Evolutionary conservation across 2,329 filamentous ascomycete species (phyloP).

Genomic region (Ophiostoma himal-ulmi): DNA sequence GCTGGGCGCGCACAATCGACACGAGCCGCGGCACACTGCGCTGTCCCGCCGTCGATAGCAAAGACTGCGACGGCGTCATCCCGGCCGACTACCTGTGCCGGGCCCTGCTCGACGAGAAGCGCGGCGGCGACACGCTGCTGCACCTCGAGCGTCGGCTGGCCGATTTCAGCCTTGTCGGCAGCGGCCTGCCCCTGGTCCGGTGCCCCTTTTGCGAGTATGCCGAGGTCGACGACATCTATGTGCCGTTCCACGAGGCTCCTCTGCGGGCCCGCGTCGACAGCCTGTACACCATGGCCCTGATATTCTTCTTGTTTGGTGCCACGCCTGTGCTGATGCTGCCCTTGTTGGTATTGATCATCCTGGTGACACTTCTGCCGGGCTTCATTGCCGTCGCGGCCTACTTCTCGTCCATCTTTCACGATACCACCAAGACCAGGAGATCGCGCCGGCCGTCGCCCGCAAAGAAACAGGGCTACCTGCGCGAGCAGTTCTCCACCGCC

Average conservation of each 20-base stretch:
- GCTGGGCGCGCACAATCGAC: constrained; percentile 78
- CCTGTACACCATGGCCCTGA: constrained; percentile 44
- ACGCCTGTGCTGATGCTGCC: constrained; percentile 53
- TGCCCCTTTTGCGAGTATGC: constrained; percentile 92
- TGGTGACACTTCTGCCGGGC: constrained; percentile 38
- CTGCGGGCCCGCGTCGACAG: constrained; percentile 53
- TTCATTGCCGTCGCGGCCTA: constrained; percentile 33
- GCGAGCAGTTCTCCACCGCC: constrained; percentile 51
- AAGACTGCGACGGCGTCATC: constrained; percentile 70
- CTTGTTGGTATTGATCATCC: constrained; percentile 37
- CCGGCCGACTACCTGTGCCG: constrained; percentile 62
- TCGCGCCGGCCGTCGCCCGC: not conserved
- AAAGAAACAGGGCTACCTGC: constrained; percentile 30
- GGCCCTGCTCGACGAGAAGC: constrained; percentile 64
- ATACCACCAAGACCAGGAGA: not conserved
- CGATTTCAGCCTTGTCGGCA: constrained; percentile 67
- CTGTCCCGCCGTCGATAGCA: constrained; percentile 70
- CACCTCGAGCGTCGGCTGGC: constrained; percentile 76
- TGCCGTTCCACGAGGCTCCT: constrained; percentile 48
- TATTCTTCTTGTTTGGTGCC: constrained; percentile 48
- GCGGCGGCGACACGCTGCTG: constrained; percentile 63
- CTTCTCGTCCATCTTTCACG: not conserved
- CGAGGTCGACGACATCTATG: constrained; percentile 73
- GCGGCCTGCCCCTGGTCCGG: constrained; percentile 66
- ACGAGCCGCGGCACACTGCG: constrained; percentile 65